Evolutionary conservation across 1,139 yeast genomes (phyloP).

Genomic region (Arxiozyma bovina): DNA sequence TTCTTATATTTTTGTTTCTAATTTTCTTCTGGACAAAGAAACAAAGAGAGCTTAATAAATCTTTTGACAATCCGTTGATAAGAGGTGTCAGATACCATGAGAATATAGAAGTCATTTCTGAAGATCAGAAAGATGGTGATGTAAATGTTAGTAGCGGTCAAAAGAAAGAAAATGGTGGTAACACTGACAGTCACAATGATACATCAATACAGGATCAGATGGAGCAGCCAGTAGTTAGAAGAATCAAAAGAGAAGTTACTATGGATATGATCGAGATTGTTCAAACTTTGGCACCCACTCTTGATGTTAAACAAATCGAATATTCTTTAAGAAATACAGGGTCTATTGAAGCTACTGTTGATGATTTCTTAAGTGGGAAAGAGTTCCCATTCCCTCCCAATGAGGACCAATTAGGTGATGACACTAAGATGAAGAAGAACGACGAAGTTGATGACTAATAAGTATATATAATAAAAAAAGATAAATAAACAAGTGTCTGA

Average conservation of each 20-base stretch:
- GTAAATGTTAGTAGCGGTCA: background rate
- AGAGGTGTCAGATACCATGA: conserved; percentile 1
- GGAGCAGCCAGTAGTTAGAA: conserved; percentile 13
- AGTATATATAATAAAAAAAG: no score
- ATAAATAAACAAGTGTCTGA: background rate
- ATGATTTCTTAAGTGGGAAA: conserved; percentile 56
- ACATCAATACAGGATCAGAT: conserved; percentile 3
- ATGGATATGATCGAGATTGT: conserved; percentile 80
- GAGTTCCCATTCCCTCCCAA: conserved; percentile 56
- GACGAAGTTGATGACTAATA: background rate
- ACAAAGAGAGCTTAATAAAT: background rate
- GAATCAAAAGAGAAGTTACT: conserved; percentile 51
- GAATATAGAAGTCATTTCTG: background rate
- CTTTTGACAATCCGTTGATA: background rate
- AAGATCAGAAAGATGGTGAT: background rate
- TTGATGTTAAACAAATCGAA: conserved; percentile 62
- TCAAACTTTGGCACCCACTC: conserved; percentile 68
- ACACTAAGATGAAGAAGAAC: background rate
- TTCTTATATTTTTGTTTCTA: conserved; percentile 14
- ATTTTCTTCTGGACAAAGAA: conserved; percentile 13
- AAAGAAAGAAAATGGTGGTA: background rate
- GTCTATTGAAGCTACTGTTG: conserved; percentile 71
- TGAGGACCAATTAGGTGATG: background rate
- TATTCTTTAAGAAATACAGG: conserved; percentile 60
- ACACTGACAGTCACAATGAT: background rate